Conservation (phyloP, 257 asterid genomes). For the Salvia splendens region DNA sequence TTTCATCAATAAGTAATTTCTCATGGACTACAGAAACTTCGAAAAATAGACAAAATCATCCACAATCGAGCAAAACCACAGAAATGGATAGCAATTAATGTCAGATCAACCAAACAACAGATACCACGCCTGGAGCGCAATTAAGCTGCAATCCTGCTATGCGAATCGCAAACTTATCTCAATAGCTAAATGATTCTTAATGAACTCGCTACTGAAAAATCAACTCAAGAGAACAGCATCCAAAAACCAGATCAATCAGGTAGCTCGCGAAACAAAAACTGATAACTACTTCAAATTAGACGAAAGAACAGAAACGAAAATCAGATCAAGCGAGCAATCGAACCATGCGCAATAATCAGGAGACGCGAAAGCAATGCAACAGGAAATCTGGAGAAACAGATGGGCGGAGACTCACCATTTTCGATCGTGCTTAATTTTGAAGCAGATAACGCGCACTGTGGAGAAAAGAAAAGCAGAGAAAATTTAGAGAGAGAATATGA, state of each 20-base stretch:
- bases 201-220: constrained; percentile 17
- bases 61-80: constrained; percentile 10
- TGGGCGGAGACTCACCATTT: constrained; percentile 37
- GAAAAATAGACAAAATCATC: background rate
- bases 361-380: constrained; percentile 26
- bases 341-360: constrained; percentile 9
- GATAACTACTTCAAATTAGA: background rate
- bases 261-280: background rate
- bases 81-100: background rate
- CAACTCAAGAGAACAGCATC: constrained; percentile 27
- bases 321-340: constrained; percentile 21
- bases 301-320: background rate
- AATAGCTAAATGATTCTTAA: background rate
- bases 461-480: constrained; percentile 15
- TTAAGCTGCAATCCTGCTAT: background rate
- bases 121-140: constrained; percentile 13
- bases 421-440: constrained; percentile 30
- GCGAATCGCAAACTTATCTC: constrained; percentile 10
- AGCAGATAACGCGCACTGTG: constrained; percentile 29
- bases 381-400: constrained; percentile 16
- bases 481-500: constrained; percentile 10
- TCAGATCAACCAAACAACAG: constrained; percentile 28
- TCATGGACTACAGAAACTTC: background rate
- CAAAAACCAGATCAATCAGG: constrained; percentile 26
- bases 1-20: background rate